Conservation (phyloP, 2,329 filamentous ascomycete species). For the Ceratocystis colombiana region DNA sequence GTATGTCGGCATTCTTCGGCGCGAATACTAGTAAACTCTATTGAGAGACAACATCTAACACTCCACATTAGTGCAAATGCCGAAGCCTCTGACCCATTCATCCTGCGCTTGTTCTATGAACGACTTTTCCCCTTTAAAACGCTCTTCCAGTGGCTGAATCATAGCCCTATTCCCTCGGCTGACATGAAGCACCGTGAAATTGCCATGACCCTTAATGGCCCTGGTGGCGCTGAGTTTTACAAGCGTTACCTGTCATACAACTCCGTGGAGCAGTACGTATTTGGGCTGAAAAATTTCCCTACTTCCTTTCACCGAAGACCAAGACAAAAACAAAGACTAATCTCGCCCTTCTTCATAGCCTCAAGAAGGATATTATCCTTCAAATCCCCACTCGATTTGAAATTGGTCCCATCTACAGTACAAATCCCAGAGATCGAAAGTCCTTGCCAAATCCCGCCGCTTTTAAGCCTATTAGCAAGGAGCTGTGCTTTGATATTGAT, state of each 20-base stretch:
- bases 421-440: constrained; percentile 90
- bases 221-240: constrained; percentile 54
- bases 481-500: constrained; percentile 98
- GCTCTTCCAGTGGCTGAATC: constrained; percentile 96
- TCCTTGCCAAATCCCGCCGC: constrained; percentile 66
- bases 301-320: constrained; percentile 24
- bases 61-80: constrained; percentile 19
- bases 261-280: constrained; percentile 43
- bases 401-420: constrained; percentile 92
- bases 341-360: constrained; percentile 36
- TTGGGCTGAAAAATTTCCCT: neutral
- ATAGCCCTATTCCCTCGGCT: constrained; percentile 70
- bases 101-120: constrained; percentile 91
- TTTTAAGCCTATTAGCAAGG: constrained; percentile 82
- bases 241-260: constrained; percentile 72
- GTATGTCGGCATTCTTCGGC: constrained; percentile 7
- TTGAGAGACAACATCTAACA: constrained; percentile 9
- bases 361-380: constrained; percentile 83
- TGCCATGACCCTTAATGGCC: constrained; percentile 80
- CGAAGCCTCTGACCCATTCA: constrained; percentile 35
- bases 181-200: constrained; percentile 94
- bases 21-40: neutral
- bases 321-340: neutral
- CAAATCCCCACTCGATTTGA: constrained; percentile 91
- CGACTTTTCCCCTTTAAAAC: constrained; percentile 89